Evolutionary conservation across 257 asterid species (phyloP), one percentile per base, ranked within the genome.

Genomic region (Fraxinus americana): DNA sequence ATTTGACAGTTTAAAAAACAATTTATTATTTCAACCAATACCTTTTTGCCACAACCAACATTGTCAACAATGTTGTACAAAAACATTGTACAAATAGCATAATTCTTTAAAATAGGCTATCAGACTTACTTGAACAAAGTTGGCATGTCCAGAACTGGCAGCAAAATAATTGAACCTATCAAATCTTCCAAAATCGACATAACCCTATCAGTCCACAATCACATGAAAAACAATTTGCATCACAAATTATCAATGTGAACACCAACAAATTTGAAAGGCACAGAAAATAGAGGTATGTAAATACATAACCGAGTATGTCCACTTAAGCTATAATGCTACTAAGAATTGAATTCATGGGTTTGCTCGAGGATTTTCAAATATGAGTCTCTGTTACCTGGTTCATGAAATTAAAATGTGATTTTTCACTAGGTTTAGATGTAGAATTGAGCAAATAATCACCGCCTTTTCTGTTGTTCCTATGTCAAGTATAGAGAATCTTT

Each of bases 101-200:
- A n/a, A n/a, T n/a, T n/a, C n/a, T 65, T 74, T 66, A 77, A 63
- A 72, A 65, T 23, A 36, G 45, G 32, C 12, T 48, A 71, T 32
- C 70, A 67, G 80, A 73, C 85, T 87, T 83, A 92, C 99, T 87
- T 95, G 99, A 76, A 89, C 87, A 90, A 95, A 95, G 83, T 84
- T 83, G 72, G 74, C 78, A 73, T 73, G 77, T 34, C 92, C 97
- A 73, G 91, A 86, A 82, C 96, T 85, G 81, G 97, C 86, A 80
- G 78, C 83, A 83, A 93, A 95, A 75, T 84, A 74, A 79, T 88
- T 88, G 87, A 90, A 76, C 81, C 83, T 88, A 69, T 93, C 96
- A 89, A 87, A 95, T 85, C 99, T 89, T 76, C 99, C 99, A 81
- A 83, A 95, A 89, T 88, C 97, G 77, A 92, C 90, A 85, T 95